These are phyloP conservation scores for Ramichloridium luteum DNA, from an alignment of 2,329 filamentous ascomycete genomes.

Conservation along the genomic window DNA sequence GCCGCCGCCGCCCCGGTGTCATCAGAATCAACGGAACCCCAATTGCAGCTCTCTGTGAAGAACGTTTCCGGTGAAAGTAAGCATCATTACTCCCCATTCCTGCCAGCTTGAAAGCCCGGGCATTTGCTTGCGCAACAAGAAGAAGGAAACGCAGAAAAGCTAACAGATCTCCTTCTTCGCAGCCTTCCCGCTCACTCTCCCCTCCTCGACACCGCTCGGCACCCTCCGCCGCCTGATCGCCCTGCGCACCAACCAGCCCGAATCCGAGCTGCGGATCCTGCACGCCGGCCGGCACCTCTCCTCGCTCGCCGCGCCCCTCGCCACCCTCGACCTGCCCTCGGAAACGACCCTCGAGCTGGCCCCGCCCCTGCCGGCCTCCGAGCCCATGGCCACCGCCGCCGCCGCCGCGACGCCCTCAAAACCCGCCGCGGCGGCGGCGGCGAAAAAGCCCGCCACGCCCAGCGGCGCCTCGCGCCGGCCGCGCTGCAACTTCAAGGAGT, in stretches of 20 bases:
- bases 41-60: slow-evolving; percentile 51
- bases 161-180: too few relatives aligned
- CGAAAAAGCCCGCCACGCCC: slow-evolving; percentile 46
- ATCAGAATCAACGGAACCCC: too few relatives aligned
- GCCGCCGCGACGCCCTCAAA: slow-evolving; percentile 39
- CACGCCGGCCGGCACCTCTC: slow-evolving; percentile 46
- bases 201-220: slow-evolving; percentile 40
- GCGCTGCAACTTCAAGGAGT: slow-evolving; percentile 79
- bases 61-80: slow-evolving; percentile 46
- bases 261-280: slow-evolving; percentile 42
- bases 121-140: too few relatives aligned
- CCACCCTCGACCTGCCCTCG: slow-evolving; percentile 36
- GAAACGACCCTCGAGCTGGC: slow-evolving; percentile 43
- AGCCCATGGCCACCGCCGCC: slow-evolving; percentile 33
- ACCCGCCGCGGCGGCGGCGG: slow-evolving; percentile 38
- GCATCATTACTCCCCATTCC: too few relatives aligned
- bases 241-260: slow-evolving; percentile 43
- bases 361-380: slow-evolving; percentile 42
- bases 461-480: slow-evolving; percentile 58
- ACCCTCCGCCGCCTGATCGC: slow-evolving; percentile 46
- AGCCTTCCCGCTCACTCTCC: slow-evolving; percentile 47
- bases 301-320: slow-evolving; percentile 30
- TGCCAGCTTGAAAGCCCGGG: too few relatives aligned
- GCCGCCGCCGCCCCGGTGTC: too few relatives aligned
- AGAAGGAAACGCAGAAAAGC: too few relatives aligned